phyloP scores from a whole-genome alignment of 2,329 filamentous ascomycete species.

The Tolypocladium amazonense region DNA sequence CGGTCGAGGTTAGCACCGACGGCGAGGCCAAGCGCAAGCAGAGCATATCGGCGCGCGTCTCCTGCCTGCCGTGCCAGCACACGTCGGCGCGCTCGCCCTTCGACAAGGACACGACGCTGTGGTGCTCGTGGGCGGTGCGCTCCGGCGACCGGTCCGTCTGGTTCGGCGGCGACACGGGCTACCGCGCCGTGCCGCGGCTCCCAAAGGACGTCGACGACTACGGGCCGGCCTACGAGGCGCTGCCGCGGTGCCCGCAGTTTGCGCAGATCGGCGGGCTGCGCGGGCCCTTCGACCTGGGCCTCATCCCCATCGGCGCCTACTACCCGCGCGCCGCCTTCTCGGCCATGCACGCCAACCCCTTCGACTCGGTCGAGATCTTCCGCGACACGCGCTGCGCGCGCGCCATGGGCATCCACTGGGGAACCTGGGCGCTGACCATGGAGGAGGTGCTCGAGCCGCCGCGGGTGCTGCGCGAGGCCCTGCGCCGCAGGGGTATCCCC shows the following conservation, averaged over 20 bases:
- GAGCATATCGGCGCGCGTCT: conserved; percentile 58
- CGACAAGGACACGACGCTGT: conserved; percentile 69
- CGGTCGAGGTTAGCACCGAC: conserved; percentile 30
- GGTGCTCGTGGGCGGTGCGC: conserved; percentile 75
- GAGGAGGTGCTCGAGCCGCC: conserved; percentile 85
- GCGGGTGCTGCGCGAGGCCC: conserved; percentile 56
- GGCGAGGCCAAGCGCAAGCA: neutral
- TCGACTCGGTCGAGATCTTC: conserved; percentile 85
- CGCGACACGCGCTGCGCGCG: conserved; percentile 65
- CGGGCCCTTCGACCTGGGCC: conserved; percentile 80
- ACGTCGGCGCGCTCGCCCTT: conserved; percentile 56
- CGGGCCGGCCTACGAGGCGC: conserved; percentile 49
- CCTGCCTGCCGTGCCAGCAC: conserved; percentile 79
- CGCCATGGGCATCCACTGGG: conserved; percentile 89
- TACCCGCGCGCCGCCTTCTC: conserved; percentile 63
- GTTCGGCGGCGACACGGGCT: conserved; percentile 87
- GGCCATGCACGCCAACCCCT: conserved; percentile 75
- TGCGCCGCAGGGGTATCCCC: conserved; percentile 54
- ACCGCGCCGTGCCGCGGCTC: conserved; percentile 62
- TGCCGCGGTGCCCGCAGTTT: conserved; percentile 75
- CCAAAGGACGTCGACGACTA: conserved; percentile 59
- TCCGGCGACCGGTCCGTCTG: conserved; percentile 70
- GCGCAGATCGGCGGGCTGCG: conserved; percentile 67
- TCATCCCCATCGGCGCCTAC: conserved; percentile 93
- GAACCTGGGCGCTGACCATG: conserved; percentile 74